Base-by-base conservation (phyloP, 2,329 filamentous ascomycete species). In the Xylaria polymorpha region DNA sequence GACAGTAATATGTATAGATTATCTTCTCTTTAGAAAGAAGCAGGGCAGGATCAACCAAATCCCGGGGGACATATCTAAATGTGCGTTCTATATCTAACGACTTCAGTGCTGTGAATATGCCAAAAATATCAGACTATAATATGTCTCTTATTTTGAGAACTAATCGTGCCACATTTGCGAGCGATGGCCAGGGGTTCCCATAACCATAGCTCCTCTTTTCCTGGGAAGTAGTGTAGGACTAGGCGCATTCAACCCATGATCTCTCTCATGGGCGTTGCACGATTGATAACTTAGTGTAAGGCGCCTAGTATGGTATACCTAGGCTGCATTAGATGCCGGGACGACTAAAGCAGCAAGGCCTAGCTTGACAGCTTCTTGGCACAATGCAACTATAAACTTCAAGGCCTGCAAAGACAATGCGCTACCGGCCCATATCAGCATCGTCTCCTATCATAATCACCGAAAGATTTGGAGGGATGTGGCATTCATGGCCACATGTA, bases 321-420 rank as follows among this genome's bases (percentile, higher is more conserved):
- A 55, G 51, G 51, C 51, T 44, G 15, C 39, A 41, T 9, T 46
- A 59, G 39, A 59, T 37, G 20, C 22, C 46, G 41, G 46, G 25
- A 59, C 35, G 57, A 59, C n/a, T 41, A 59, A 48, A 46, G 41
- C 22, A 59, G 41, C 41, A 59, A 32, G 57, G 57, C 12, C 25
- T 20, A 6, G 25, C 20, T 59, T 59, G 41, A 46, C 25, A 35
- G 22, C 57, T 15, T 20, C 57, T 59, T 59, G 57, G 57, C 57
- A 59, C 12, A 48, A 59, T 59, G 41, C 41, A 59, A 29, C 57
- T 46, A 35, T 46, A 46, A 59, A 59, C 46, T 46, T 41, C 41
- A 32, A 37, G 41, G 57, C 41, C 41, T 59, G 57, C 57, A 59
- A 50, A 39, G 1, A 41, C 58, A 50, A 50, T 48, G 44, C 44